Evolutionary conservation across 768 basidiomycete genomes (phyloP).

Genomic region (Astraeus odoratus): DNA sequence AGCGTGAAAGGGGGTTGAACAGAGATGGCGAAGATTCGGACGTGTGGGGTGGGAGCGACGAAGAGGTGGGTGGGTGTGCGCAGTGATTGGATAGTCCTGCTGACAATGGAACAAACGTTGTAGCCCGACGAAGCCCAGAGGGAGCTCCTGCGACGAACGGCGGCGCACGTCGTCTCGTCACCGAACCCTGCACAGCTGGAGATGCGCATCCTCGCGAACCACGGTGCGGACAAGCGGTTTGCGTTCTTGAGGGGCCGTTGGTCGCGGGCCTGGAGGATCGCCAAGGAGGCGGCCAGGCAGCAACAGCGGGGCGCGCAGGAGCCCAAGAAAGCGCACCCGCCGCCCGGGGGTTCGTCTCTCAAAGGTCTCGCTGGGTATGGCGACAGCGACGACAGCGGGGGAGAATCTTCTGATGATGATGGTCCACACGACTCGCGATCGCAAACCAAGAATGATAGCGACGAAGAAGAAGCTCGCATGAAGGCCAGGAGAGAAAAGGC

Average conservation of each 20-base stretch:
- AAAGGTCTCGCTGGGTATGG: constrained; percentile 55
- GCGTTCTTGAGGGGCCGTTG: constrained; percentile 78
- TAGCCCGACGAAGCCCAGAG: constrained; percentile 56
- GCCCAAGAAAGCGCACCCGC: constrained; percentile 13
- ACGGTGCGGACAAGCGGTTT: constrained; percentile 72
- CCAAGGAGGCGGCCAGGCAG: constrained; percentile 42
- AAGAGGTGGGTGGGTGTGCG: constrained; percentile 43
- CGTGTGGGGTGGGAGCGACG: constrained; percentile 62
- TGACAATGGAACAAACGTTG: background rate
- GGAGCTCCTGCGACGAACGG: constrained; percentile 71
- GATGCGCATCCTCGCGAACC: constrained; percentile 83
- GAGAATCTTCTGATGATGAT: constrained; percentile 12
- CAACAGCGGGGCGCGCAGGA: constrained; percentile 13
- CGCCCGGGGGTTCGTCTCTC: constrained; percentile 24
- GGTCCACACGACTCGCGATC: background rate
- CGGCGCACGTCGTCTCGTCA: constrained; percentile 57
- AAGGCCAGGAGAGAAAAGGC: background rate
- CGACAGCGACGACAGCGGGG: constrained; percentile 42
- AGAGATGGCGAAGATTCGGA: constrained; percentile 36
- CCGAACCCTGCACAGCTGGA: constrained; percentile 79
- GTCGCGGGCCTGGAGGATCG: constrained; percentile 52
- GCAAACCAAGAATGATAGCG: background rate
- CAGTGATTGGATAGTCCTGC: no score
- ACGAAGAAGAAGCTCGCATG: background rate
- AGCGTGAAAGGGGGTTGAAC: constrained; percentile 31